Conservation (phyloP, 371 early-diverging fungal species). For the Basidiobolus meristosporus region DNA sequence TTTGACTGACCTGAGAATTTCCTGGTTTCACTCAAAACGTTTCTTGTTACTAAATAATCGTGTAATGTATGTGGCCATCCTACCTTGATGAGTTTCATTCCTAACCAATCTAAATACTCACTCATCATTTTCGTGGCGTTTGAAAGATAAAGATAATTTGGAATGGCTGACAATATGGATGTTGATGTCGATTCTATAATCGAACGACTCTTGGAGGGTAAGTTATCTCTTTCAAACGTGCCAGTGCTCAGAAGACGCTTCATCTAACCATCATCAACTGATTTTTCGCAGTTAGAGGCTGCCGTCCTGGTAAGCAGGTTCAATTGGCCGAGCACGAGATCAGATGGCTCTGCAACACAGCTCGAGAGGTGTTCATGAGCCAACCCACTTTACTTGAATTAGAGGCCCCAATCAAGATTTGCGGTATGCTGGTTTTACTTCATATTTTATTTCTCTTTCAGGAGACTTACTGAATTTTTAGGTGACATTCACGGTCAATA, state of each 20-base stretch:
- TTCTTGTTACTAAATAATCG: too few species aligned
- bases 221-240: background rate
- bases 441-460: too few species aligned
- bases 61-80: too few species aligned
- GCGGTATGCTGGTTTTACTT: too few species aligned
- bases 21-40: conserved; percentile 1
- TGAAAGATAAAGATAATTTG: too few species aligned
- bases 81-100: too few species aligned
- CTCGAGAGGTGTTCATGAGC: conserved; percentile 78
- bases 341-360: conserved; percentile 59
- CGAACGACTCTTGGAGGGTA: conserved; percentile 82
- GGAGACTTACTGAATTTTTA: too few species aligned
- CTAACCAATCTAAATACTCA: too few species aligned
- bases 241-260: background rate
- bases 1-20: background rate
- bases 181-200: conserved; percentile 77
- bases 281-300: conserved; percentile 24
- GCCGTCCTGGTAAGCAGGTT: conserved; percentile 56
- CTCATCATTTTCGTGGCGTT: too few species aligned
- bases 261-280: background rate
- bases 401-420: conserved; percentile 89
- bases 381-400: conserved; percentile 91
- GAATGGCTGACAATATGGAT: conserved; percentile 16
- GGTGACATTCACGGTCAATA: conserved; percentile 95
- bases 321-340: conserved; percentile 74